Evolutionary conservation across 2,329 filamentous ascomycete genomes (phyloP).

Genomic region (Sarocladium kiliense): DNA sequence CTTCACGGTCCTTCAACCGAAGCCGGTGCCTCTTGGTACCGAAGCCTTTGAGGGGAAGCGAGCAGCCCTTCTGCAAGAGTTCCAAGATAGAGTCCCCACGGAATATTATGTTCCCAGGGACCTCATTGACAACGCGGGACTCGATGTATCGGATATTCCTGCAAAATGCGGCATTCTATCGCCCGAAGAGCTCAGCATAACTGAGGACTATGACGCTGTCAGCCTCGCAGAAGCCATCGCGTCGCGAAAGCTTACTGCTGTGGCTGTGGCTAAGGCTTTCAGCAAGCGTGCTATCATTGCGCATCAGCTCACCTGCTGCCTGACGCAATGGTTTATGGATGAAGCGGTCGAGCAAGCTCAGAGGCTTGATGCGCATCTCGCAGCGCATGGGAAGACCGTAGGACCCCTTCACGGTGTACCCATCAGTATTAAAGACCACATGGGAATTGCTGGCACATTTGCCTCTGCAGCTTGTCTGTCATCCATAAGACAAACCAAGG

Average conservation of each 20-base stretch:
- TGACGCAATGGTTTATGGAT: slow-evolving; percentile 45
- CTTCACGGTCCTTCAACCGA: slow-evolving; percentile 14
- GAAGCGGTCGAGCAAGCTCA: slow-evolving; percentile 38
- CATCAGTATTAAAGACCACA: slow-evolving; percentile 47
- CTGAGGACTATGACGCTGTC: slow-evolving; percentile 38
- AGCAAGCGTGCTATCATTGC: slow-evolving; percentile 13
- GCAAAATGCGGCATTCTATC: slow-evolving; percentile 37
- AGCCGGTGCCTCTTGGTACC: slow-evolving; percentile 15
- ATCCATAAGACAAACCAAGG: slow-evolving; percentile 46
- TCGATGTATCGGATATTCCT: slow-evolving; percentile 29
- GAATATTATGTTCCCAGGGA: slow-evolving; percentile 22
- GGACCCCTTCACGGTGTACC: slow-evolving; percentile 56
- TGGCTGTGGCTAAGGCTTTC: slow-evolving; percentile 11
- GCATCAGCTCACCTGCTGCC: slow-evolving; percentile 27
- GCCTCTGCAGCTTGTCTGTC: slow-evolving; percentile 52
- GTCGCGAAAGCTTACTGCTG: slow-evolving; percentile 22
- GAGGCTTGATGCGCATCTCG: slow-evolving; percentile 36
- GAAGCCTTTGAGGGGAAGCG: slow-evolving; percentile 19
- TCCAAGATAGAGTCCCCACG: slow-evolving; percentile 26
- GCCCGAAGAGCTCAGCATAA: slow-evolving; percentile 40
- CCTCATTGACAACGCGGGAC: slow-evolving; percentile 13
- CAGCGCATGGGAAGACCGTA: slow-evolving; percentile 39
- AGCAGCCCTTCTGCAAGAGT: slow-evolving; percentile 20
- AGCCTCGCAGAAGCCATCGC: slow-evolving; percentile 35
- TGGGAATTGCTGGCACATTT: slow-evolving; percentile 47